These are phyloP conservation scores for Penicillium sp. DNA, from an alignment of 2,329 filamentous ascomycete genomes.

Conservation along the genomic window DNA sequence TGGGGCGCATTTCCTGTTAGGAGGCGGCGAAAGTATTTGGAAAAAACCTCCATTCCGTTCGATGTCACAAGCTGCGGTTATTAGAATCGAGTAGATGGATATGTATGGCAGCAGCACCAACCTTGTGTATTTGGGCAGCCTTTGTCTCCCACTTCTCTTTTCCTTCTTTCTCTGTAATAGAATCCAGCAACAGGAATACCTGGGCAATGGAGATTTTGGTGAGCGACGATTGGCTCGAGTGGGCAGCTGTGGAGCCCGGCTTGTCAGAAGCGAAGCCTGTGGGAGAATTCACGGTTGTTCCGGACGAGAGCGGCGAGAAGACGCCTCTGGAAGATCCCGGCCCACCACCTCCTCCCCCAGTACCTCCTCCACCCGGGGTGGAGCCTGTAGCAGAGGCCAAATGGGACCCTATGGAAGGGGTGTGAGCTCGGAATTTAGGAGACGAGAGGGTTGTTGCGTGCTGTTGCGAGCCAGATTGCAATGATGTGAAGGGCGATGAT, in stretches of 20 bases:
- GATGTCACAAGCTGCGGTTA: conserved; percentile 72
- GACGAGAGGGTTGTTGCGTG: conserved; percentile 48
- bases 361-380: conserved; percentile 44
- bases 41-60: conserved; percentile 97
- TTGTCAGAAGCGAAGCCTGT: conserved; percentile 47
- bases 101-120: conserved; percentile 37
- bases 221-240: conserved; percentile 53
- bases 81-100: background rate
- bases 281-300: conserved; percentile 47
- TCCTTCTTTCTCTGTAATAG: conserved; percentile 88
- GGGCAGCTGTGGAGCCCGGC: conserved; percentile 35
- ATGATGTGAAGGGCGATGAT: conserved; percentile 48
- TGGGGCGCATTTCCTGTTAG: conserved; percentile 82
- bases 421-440: conserved; percentile 48
- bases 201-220: conserved; percentile 93
- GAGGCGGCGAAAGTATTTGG: conserved; percentile 88
- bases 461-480: conserved; percentile 49
- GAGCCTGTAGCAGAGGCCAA: conserved; percentile 50
- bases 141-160: conserved; percentile 86
- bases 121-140: conserved; percentile 84
- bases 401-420: conserved; percentile 47
- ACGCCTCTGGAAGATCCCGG: conserved; percentile 50
- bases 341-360: conserved; percentile 45
- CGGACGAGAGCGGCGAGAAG: conserved; percentile 53
- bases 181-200: conserved; percentile 85